Conservation (phyloP, 257 asterid species). For the Penstemon newberryi region DNA sequence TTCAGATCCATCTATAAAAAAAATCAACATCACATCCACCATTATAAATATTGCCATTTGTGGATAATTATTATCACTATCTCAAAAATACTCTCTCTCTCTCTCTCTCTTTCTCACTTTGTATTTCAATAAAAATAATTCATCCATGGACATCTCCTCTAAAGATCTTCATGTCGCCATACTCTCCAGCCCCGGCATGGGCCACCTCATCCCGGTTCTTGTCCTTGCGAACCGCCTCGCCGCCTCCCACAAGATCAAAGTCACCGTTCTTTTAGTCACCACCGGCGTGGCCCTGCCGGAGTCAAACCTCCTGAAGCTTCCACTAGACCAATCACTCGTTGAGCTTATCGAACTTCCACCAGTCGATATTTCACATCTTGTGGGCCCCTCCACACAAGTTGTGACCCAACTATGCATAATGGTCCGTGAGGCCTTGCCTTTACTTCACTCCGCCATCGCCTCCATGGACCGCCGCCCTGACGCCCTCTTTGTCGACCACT, state of each 20-base stretch:
- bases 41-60: too few relatives aligned
- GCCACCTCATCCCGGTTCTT: conserved; percentile 61
- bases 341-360: conserved; percentile 46
- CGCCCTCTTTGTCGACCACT: conserved; percentile 55
- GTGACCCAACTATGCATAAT: conserved; percentile 41
- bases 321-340: conserved; percentile 19
- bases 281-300: conserved; percentile 38
- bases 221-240: conserved; percentile 60
- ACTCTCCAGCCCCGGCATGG: conserved; percentile 70
- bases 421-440: conserved; percentile 48
- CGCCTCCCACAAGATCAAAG: conserved; percentile 41
- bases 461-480: conserved; percentile 46
- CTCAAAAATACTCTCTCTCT: too few relatives aligned
- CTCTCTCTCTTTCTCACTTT: too few relatives aligned
- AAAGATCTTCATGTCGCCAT: conserved; percentile 43
- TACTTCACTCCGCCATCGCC: conserved; percentile 43
- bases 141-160: background rate
- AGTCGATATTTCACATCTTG: conserved; percentile 44
- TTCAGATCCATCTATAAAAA: too few relatives aligned
- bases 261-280: conserved; percentile 45
- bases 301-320: conserved; percentile 32
- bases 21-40: too few relatives aligned
- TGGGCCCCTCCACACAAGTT: conserved; percentile 39
- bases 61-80: too few relatives aligned
- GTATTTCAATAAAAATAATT: too few relatives aligned